phyloP scores from a whole-genome alignment of 768 basidiomycete species.

The Podaxis sp. region DNA sequence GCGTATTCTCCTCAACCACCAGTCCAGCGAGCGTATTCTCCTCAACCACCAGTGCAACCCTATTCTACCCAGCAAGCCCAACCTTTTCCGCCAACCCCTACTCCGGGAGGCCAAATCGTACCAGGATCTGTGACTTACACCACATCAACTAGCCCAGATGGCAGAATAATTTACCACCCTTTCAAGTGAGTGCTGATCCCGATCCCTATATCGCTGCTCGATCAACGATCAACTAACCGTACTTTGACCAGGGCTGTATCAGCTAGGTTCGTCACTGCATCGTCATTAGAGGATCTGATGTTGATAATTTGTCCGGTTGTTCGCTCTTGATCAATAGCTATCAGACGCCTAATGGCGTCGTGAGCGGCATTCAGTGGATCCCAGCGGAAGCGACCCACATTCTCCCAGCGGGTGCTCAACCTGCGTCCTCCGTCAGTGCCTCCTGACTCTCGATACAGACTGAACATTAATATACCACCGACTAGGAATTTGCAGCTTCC shows the following conservation, averaged over 20 bases:
- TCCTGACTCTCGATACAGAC: not conserved
- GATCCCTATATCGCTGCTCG: conserved; percentile 4
- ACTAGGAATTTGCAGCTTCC: conserved; percentile 25
- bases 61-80: conserved; percentile 6
- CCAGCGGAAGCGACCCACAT: conserved; percentile 69
- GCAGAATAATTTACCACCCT: conserved; percentile 63
- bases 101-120: conserved; percentile 42
- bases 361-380: conserved; percentile 67
- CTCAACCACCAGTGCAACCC: conserved; percentile 4
- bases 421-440: conserved; percentile 52
- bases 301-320: conserved; percentile 21
- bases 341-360: conserved; percentile 65
- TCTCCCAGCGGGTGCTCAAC: conserved; percentile 58
- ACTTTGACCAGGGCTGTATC: conserved; percentile 58
- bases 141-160: conserved; percentile 61
- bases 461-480: not conserved
- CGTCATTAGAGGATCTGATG: conserved; percentile 5
- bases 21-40: conserved; percentile 18
- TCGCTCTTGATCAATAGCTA: conserved; percentile 49
- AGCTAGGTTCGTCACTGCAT: conserved; percentile 55
- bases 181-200: conserved; percentile 48
- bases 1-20: conserved; percentile 15
- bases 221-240: conserved; percentile 20
- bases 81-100: not conserved
- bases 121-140: conserved; percentile 77